Base-by-base conservation (phyloP, 495 filamentous ascomycete genomes). In the Melanomma pulvis-pyrius region DNA sequence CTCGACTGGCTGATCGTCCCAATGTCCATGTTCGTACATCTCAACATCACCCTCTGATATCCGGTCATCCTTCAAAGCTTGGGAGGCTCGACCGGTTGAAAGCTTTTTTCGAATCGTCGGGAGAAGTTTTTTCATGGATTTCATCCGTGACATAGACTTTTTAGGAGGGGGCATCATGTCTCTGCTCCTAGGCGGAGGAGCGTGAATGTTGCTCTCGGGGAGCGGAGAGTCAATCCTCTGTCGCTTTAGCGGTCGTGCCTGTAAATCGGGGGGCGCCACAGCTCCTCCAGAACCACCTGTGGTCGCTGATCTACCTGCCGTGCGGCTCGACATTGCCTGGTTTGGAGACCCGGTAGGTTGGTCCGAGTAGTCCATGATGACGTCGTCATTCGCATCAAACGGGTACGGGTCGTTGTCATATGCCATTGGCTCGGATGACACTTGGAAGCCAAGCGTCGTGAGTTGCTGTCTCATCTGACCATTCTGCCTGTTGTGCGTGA, bases 141-240 rank as follows among this genome's bases (percentile, higher is more conserved):
- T 60, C 28, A 53, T 52, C 25, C 47, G 39, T 1, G 66, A 66
- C 17, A 56, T 17, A 2, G 54, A 61, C 26, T 55, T 64, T 25
- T 25, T 1, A 15, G 74, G 75, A 22, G 74, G 75, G 21, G 75
- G 75, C 74, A 76, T 77, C 2, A 74, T 30, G 17, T 75, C 72
- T 26, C 68, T 59, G 49, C 72, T 74, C n/a, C 11, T 48, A 21
- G 47, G 13, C 13, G 24, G 47, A 19, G 52, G 8, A 22, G 60
- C 58, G 48, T 57, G 51, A 26, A 44, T 56, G 17, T 57, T 58
- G 13, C 52, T 44, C 5, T 21, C 26, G 13, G 13, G 1, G 19
- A 46, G 57, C 12, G 8, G 22, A 21, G 39, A 59, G 15, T 72
- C 62, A 12, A 50, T 19, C 24, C 60, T 59, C 34, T 55, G 50